Evolutionary conservation across 1,139 yeast genomes (phyloP).

Genomic region (Blastobotrys proliferans): DNA sequence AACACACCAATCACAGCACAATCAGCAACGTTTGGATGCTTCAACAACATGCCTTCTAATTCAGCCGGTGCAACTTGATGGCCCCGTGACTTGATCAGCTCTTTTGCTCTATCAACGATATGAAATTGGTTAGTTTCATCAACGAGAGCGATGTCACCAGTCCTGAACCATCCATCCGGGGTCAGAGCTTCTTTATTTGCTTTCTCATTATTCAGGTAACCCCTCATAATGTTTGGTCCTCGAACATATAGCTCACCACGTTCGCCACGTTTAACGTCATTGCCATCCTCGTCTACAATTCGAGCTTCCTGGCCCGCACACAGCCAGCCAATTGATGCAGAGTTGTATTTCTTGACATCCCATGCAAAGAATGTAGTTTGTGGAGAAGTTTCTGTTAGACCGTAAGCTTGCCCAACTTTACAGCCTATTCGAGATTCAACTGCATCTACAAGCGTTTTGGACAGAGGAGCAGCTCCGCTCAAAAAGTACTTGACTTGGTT

Average conservation of each 20-base stretch:
- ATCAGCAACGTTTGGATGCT: slow-evolving; percentile 36
- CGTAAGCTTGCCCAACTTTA: slow-evolving; percentile 61
- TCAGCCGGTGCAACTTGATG: slow-evolving; percentile 82
- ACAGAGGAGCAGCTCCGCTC: slow-evolving; percentile 40
- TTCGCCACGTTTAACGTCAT: slow-evolving; percentile 37
- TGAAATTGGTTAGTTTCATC: slow-evolving; percentile 51
- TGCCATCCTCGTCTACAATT: slow-evolving; percentile 42
- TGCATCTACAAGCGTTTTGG: slow-evolving; percentile 27
- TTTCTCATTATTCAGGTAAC: slow-evolving; percentile 54
- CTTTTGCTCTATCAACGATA: slow-evolving; percentile 74
- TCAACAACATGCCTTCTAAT: slow-evolving; percentile 59
- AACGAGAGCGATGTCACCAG: slow-evolving; percentile 70
- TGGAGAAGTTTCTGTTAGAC: slow-evolving; percentile 51
- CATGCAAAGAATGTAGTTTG: slow-evolving; percentile 26
- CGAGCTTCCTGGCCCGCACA: slow-evolving; percentile 42
- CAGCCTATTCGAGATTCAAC: slow-evolving; percentile 14
- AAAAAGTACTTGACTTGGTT: slow-evolving; percentile 24
- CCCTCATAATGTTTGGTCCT: slow-evolving; percentile 65
- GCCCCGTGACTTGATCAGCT: slow-evolving; percentile 77
- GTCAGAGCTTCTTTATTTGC: slow-evolving; percentile 52
- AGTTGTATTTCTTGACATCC: slow-evolving; percentile 21
- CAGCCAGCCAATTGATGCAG: slow-evolving; percentile 46
- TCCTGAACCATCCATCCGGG: slow-evolving; percentile 67
- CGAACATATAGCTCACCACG: slow-evolving; percentile 63
- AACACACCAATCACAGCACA: slow-evolving; percentile 36